These are phyloP conservation scores for Trypanosoma rangeli DNA, from an alignment of 208 protist genomes.

Conservation along the genomic window DNA sequence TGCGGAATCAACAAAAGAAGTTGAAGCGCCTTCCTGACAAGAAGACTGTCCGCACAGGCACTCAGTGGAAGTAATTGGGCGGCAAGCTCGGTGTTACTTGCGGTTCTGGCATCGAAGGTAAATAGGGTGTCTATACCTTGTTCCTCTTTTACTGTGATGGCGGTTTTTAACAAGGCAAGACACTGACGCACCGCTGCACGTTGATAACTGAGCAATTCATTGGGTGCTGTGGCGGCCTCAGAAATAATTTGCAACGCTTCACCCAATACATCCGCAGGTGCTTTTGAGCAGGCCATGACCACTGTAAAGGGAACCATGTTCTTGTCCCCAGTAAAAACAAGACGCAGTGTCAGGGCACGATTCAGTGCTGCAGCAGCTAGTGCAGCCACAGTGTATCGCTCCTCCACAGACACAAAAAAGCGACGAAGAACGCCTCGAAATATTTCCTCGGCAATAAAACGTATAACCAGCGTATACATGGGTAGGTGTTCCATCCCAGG, in stretches of 20 bases:
- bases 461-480: conserved; percentile 58
- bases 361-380: conserved; percentile 65
- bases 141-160: conserved; percentile 50
- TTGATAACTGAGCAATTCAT: conserved; percentile 63
- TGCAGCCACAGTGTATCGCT: conserved; percentile 75
- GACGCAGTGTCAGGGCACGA: conserved; percentile 58
- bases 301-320: conserved; percentile 46
- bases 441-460: conserved; percentile 81
- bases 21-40: conserved; percentile 60
- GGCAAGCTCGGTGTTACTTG: conserved; percentile 57
- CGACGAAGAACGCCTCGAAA: conserved; percentile 66
- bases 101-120: conserved; percentile 74
- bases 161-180: conserved; percentile 57
- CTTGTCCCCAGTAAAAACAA: conserved; percentile 29
- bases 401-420: conserved; percentile 42
- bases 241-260: conserved; percentile 57
- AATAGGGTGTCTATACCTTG: conserved; percentile 55
- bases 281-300: conserved; percentile 73
- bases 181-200: conserved; percentile 74
- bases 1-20: conserved; percentile 59
- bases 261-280: conserved; percentile 74
- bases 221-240: conserved; percentile 38
- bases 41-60: conserved; percentile 47
- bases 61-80: conserved; percentile 51
- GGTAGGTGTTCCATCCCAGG: conserved; percentile 39